phyloP scores from a whole-genome alignment of 2,329 filamentous ascomycete genomes.

The Beauveria sp. region DNA sequence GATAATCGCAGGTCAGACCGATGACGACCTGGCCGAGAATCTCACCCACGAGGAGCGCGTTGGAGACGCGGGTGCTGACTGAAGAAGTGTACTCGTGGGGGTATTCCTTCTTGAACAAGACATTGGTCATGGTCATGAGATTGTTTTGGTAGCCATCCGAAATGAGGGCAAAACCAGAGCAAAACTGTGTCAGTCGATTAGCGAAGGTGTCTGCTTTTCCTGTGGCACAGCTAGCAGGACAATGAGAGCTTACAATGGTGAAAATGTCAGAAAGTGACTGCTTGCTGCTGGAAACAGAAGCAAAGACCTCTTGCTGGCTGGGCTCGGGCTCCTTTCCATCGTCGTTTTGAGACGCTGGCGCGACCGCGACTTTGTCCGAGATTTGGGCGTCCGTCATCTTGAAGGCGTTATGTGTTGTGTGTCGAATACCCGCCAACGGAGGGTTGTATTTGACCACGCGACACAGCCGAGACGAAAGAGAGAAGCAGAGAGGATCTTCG shows the following conservation, averaged over 20 bases:
- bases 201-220: not conserved
- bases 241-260: conserved; percentile 17
- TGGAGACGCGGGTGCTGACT: conserved; percentile 34
- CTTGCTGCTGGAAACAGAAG: conserved; percentile 4
- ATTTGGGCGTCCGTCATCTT: not conserved
- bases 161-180: conserved; percentile 26
- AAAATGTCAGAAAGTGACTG: conserved; percentile 21
- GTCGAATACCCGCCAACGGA: not conserved
- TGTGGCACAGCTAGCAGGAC: not conserved
- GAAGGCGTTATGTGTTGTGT: not conserved
- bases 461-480: not conserved
- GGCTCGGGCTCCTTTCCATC: not conserved
- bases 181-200: conserved; percentile 15
- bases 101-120: conserved; percentile 26
- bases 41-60: conserved; percentile 33
- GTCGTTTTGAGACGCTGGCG: not conserved
- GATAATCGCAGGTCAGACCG: conserved; percentile 38
- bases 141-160: conserved; percentile 31
- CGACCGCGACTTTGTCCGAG: conserved; percentile 2
- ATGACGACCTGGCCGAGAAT: conserved; percentile 34
- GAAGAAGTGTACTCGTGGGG: conserved; percentile 26
- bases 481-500: not conserved
- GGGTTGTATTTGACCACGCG: not conserved
- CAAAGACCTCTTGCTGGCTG: not conserved
- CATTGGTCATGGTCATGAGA: conserved; percentile 28